A percentile compares a stretch with the other conserved stretches of the same genome.
Conservation (phyloP, 2,329 filamentous ascomycete species). For the Cladophialophora yegresii region DNA sequence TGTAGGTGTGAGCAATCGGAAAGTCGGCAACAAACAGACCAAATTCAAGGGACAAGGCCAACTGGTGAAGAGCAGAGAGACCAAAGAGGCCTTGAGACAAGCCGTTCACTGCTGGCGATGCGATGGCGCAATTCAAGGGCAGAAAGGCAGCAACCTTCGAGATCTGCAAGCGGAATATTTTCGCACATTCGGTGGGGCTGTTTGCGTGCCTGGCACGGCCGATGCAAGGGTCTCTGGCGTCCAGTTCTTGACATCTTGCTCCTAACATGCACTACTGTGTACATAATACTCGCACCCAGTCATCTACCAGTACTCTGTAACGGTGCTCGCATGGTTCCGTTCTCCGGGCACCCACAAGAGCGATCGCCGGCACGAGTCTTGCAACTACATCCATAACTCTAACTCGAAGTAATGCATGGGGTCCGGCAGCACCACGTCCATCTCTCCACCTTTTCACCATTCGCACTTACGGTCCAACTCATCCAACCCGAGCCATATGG, state of each 20-base stretch:
- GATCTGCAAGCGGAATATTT: constrained; percentile 4
- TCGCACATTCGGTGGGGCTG: neutral
- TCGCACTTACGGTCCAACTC: too few species aligned
- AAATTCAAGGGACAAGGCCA: neutral
- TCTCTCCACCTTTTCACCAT: neutral
- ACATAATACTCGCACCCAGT: neutral
- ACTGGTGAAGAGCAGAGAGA: neutral
- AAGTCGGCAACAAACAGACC: neutral
- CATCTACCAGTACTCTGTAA: neutral
- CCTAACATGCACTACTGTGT: neutral
- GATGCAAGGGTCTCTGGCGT: neutral
- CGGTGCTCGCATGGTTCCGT: neutral
- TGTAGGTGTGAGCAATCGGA: neutral
- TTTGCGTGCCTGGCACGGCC: neutral
- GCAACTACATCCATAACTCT: neutral
- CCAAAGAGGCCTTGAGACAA: neutral
- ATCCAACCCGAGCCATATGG: too few species aligned
- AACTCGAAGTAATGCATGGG: neutral
- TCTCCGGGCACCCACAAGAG: neutral
- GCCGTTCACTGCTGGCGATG: neutral
- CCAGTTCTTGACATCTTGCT: neutral
- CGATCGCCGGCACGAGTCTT: constrained; percentile 9
- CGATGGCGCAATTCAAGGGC: constrained; percentile 15
- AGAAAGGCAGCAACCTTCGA: neutral
- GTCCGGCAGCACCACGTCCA: neutral